Conservation (phyloP, 2,329 filamentous ascomycete species). For the Nakataea oryzae region DNA sequence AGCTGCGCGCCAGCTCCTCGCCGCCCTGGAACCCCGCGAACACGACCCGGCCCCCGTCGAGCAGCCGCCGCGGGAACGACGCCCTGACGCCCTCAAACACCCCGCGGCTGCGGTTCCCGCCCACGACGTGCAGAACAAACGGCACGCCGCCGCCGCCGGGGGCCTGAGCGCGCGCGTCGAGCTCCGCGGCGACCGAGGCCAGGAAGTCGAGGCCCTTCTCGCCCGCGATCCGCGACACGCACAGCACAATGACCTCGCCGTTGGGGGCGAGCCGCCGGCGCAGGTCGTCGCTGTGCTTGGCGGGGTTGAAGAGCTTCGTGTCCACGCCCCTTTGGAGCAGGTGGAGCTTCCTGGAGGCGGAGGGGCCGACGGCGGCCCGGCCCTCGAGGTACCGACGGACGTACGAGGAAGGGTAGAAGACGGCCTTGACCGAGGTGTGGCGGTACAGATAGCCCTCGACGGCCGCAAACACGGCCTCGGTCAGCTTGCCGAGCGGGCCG, state of each 20-base stretch:
- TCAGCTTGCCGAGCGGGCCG: slow-evolving; percentile 46
- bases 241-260: slow-evolving; percentile 54
- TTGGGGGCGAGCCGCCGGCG: slow-evolving; percentile 46
- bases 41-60: slow-evolving; percentile 40
- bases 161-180: slow-evolving; percentile 33
- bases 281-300: slow-evolving; percentile 36
- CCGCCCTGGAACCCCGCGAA: slow-evolving; percentile 58
- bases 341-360: slow-evolving; percentile 45
- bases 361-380: slow-evolving; percentile 39
- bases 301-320: slow-evolving; percentile 49
- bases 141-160: slow-evolving; percentile 32
- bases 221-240: slow-evolving; percentile 55
- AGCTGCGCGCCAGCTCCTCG: slow-evolving; percentile 50
- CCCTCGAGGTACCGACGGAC: slow-evolving; percentile 48
- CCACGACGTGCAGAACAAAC: slow-evolving; percentile 58
- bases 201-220: slow-evolving; percentile 65
- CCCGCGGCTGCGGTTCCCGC: slow-evolving; percentile 53
- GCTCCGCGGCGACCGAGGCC: slow-evolving; percentile 38
- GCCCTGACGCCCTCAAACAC: slow-evolving; percentile 51
- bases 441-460: slow-evolving; percentile 60
- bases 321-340: slow-evolving; percentile 56
- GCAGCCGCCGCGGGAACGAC: slow-evolving; percentile 40
- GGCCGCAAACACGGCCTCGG: slow-evolving; percentile 48
- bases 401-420: slow-evolving; percentile 59
- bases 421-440: slow-evolving; percentile 48